Evolutionary conservation across 2,329 filamentous ascomycete genomes (phyloP).

Genomic region (Claviceps sp.): DNA sequence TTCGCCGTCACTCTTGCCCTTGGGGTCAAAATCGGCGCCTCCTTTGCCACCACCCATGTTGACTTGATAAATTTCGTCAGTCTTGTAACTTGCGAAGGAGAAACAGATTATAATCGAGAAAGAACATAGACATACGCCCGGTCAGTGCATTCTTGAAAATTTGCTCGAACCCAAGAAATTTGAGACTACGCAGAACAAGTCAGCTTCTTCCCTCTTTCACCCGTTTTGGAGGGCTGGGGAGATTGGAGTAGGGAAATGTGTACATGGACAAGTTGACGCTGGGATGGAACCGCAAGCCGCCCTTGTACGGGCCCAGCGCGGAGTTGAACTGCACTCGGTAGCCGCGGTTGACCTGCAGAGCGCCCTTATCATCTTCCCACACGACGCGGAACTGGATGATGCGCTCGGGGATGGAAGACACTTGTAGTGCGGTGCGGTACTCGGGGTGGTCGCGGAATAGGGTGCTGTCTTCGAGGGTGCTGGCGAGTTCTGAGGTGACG

Average conservation of each 20-base stretch:
- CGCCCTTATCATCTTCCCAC: slow-evolving; percentile 89
- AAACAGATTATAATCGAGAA: not conserved
- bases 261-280: slow-evolving; percentile 62
- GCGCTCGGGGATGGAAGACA: slow-evolving; percentile 85
- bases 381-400: slow-evolving; percentile 93
- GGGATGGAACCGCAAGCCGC: slow-evolving; percentile 88
- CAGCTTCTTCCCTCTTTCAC: not conserved
- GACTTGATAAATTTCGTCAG: slow-evolving; percentile 17
- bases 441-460: slow-evolving; percentile 92
- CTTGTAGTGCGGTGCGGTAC: slow-evolving; percentile 79
- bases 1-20: slow-evolving; percentile 94
- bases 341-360: slow-evolving; percentile 83
- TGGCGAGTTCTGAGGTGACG: slow-evolving; percentile 61
- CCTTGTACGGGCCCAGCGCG: slow-evolving; percentile 94
- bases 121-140: slow-evolving; percentile 50
- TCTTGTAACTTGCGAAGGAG: not conserved
- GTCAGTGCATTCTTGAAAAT: slow-evolving; percentile 99
- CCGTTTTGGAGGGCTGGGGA: not conserved
- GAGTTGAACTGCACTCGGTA: slow-evolving; percentile 99
- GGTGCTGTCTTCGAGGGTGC: slow-evolving; percentile 83
- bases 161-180: slow-evolving; percentile 98
- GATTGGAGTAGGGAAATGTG: slow-evolving; percentile 6
- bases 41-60: slow-evolving; percentile 93
- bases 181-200: slow-evolving; percentile 41
- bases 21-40: slow-evolving; percentile 96